Base-by-base conservation (phyloP, 208 protist species). In the Strigomonas culicis region DNA sequence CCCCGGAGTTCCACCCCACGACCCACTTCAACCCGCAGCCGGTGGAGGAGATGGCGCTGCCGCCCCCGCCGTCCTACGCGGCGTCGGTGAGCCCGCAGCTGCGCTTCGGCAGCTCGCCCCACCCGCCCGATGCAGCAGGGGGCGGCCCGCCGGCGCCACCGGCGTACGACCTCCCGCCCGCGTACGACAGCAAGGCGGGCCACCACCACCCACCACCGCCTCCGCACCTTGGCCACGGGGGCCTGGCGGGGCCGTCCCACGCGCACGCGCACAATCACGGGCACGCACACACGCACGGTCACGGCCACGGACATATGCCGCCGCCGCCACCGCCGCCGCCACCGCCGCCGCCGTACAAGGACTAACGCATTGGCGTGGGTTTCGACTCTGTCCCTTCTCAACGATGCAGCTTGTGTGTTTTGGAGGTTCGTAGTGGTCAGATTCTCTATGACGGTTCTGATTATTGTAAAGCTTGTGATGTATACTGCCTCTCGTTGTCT, bases 1-100 rank as follows among this genome's bases (percentile, higher is more conserved):
- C 84, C 4, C 78, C 78, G 13, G 77, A 86, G 68, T 86, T 77
- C 62, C 66, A 59, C 32, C 75, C 75, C 28, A 22, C 74, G 17
- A 61, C 73, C 15, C 46, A 59, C 2, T 72, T 67, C 22, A 60
- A 34, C 24, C 60, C 59, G n/a, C 70, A 59, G 1, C 41, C 52
- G 6, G 32, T 11, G 31, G 8, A 24, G 21, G 21, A 22, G 7
- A n/a, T 44, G 61, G 21, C 66, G 60, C 22, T 78, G 15, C 67
- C 41, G 3, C 68, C 75, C 4, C 79, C 74, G 32, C 73, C 80
- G 39, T 59, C 66, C 10, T 79, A 72, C 56, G 56, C 39, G 27
- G 32, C 56, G 30, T 34, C 58, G 24, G 43, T 63, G 22, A 68
- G 47, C 59, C 61, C 70, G 31, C 19, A 71, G 51, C 27, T 73